phyloP scores from a whole-genome alignment of 1,284 basidiomycete genomes.

The Leucoagaricus sp. region DNA sequence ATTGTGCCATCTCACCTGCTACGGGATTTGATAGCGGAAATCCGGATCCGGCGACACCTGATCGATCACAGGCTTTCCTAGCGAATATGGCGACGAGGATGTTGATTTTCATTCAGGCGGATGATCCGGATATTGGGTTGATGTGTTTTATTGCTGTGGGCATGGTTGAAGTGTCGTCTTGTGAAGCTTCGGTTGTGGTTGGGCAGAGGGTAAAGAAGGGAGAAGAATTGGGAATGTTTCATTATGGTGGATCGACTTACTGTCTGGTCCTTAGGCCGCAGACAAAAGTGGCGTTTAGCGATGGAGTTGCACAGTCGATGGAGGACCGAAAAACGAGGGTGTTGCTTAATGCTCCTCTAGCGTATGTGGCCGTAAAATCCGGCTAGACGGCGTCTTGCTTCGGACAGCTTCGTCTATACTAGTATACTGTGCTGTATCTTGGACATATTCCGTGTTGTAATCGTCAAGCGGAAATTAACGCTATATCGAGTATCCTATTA shows the following conservation, averaged over 20 bases:
- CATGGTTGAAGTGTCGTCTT: conserved; percentile 60
- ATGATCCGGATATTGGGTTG: conserved; percentile 49
- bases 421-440: too few relatives aligned
- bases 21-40: conserved; percentile 15
- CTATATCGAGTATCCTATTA: not conserved
- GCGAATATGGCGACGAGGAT: conserved; percentile 41
- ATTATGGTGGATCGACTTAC: conserved; percentile 50
- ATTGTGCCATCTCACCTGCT: conserved; percentile 43
- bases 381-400: too few relatives aligned
- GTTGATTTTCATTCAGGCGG: conserved; percentile 54
- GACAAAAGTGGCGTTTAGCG: conserved; percentile 4
- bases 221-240: conserved; percentile 44
- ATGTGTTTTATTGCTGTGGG: conserved; percentile 54
- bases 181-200: conserved; percentile 34
- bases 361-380: too few relatives aligned
- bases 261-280: conserved; percentile 27
- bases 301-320: not conserved
- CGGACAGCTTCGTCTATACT: too few relatives aligned
- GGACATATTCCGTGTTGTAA: too few relatives aligned
- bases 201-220: conserved; percentile 34
- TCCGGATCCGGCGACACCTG: conserved; percentile 25
- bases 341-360: too few relatives aligned
- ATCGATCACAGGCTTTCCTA: conserved; percentile 31
- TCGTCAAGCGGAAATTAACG: too few relatives aligned
- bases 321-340: conserved; percentile 2